Evolutionary conservation across 83 land plant species (phyloP).

Genomic region (Thuja plicata): DNA sequence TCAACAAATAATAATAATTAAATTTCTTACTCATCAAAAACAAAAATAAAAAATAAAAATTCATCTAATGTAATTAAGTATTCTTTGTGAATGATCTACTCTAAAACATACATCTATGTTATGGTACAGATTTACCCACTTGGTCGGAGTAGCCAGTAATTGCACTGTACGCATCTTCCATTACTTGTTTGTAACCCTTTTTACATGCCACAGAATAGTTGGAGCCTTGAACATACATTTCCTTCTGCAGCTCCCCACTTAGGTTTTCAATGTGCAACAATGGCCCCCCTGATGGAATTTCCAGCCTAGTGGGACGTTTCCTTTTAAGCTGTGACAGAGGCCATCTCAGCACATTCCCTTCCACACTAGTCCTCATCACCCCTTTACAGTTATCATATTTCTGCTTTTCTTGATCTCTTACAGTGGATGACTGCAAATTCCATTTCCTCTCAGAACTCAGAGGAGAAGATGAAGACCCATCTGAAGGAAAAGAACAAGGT

Average conservation of each 20-base stretch:
- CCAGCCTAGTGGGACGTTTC: neutral
- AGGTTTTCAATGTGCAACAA: neutral
- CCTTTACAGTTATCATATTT: neutral
- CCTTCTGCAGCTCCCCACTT: neutral
- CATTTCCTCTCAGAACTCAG: no score
- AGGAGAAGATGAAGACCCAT: no score
- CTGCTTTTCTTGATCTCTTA: neutral
- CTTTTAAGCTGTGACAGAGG: neutral
- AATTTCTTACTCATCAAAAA: no score
- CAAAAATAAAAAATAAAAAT: no score
- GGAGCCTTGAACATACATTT: neutral
- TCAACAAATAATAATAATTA: no score
- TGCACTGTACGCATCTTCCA: slow-evolving; percentile 61
- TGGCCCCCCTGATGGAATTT: neutral
- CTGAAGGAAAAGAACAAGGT: no score
- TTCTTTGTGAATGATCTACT: no score
- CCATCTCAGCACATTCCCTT: neutral
- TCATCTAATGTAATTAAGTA: no score
- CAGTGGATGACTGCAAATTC: neutral
- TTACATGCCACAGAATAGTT: slow-evolving; percentile 16
- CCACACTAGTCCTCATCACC: neutral
- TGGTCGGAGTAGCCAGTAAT: slow-evolving; percentile 32
- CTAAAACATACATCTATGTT: no score
- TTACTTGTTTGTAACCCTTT: slow-evolving; percentile 40
- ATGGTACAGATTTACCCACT: slow-evolving; percentile 25